A percentile compares a stretch with the other conserved stretches of the same genome.
Conservation (phyloP, 441 rosid species). For the Gossypium trilobum region DNA sequence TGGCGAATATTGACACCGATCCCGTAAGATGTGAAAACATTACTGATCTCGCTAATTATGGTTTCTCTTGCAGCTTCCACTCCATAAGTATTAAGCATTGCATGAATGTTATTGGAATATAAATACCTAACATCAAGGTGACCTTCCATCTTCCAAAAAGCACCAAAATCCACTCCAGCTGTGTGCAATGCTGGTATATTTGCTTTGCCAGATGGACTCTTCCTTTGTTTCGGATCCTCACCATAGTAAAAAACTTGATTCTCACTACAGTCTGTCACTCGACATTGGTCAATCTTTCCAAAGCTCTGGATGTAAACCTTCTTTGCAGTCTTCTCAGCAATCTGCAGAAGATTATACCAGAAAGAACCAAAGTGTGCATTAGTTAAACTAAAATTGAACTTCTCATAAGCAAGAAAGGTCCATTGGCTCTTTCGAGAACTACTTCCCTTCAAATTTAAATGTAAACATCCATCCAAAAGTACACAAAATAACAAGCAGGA, state of each 20-base stretch:
- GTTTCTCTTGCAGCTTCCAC: slow-evolving; percentile 94
- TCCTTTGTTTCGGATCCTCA: slow-evolving; percentile 57
- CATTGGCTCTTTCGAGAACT: not conserved
- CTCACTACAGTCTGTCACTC: slow-evolving; percentile 42
- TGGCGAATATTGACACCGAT: slow-evolving; percentile 75
- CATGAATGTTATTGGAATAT: slow-evolving; percentile 71
- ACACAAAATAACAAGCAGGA: not conserved
- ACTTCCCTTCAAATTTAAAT: not conserved
- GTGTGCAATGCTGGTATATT: slow-evolving; percentile 60
- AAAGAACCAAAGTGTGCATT: not conserved
- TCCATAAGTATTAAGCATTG: slow-evolving; percentile 66
- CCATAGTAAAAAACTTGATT: slow-evolving; percentile 79
- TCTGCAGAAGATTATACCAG: slow-evolving; percentile 30
- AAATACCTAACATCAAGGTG: slow-evolving; percentile 62
- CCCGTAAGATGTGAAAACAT: slow-evolving; percentile 71
- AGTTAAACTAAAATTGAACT: not conserved
- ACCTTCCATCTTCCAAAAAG: slow-evolving; percentile 67
- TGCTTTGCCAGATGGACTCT: slow-evolving; percentile 43
- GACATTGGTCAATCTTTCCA: slow-evolving; percentile 60
- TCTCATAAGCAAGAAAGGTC: not conserved
- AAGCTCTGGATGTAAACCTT: slow-evolving; percentile 79
- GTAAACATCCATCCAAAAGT: not conserved
- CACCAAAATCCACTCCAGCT: slow-evolving; percentile 61
- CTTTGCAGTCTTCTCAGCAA: slow-evolving; percentile 77
- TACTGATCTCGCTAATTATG: slow-evolving; percentile 72